These are phyloP conservation scores for Solanum appendiculatum DNA, from an alignment of 257 asterid genomes.

Conservation along the genomic window DNA sequence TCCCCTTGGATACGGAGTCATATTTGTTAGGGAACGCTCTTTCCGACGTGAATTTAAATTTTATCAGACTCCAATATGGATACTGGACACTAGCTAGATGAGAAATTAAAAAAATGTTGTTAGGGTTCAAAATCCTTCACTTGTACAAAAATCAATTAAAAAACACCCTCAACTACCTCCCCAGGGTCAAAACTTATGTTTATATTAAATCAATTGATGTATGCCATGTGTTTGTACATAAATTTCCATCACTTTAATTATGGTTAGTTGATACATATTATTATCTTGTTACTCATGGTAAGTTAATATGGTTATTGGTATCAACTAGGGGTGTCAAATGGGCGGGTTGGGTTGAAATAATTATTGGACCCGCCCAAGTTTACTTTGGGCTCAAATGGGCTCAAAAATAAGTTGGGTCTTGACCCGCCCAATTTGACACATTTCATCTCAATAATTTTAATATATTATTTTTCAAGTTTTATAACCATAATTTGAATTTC, in stretches of 20 bases:
- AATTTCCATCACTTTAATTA: background rate
- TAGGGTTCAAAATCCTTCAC: background rate
- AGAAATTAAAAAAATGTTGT: background rate
- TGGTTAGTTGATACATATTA: background rate
- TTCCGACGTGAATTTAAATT: background rate
- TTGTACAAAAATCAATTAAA: background rate
- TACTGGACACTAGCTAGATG: fast-evolving
- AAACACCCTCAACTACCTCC: background rate
- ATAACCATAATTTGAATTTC: too few species aligned
- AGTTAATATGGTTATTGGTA: background rate
- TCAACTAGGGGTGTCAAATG: too few species aligned
- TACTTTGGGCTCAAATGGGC: too few species aligned
- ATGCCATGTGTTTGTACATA: background rate
- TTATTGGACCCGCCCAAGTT: too few species aligned
- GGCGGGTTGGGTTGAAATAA: too few species aligned
- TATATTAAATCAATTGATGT: background rate
- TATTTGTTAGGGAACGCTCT: too few species aligned
- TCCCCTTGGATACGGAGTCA: fast-evolving
- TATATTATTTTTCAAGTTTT: too few species aligned
- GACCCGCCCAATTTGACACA: too few species aligned
- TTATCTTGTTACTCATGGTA: background rate
- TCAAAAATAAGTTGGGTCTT: too few species aligned
- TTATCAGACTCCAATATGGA: background rate
- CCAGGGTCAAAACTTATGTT: background rate
- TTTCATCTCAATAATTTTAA: too few species aligned